Evolutionary conservation across 164 flowering plant species (phyloP).

Genomic region (Vitis amurensis): DNA sequence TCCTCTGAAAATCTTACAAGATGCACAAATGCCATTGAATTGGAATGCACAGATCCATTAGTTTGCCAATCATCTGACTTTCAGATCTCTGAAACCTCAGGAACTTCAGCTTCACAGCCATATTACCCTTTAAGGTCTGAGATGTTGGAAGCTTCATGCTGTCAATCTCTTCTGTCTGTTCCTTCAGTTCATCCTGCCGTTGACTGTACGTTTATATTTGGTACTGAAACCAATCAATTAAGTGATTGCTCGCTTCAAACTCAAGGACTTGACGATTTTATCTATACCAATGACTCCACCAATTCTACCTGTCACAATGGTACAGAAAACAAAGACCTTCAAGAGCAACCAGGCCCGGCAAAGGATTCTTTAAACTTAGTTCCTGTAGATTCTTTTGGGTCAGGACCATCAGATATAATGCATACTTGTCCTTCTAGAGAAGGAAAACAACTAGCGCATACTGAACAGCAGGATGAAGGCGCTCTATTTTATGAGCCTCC

Average conservation of each 20-base stretch:
- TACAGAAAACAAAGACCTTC: conserved; percentile 21
- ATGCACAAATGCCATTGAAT: conserved; percentile 23
- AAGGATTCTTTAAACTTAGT: conserved; percentile 35
- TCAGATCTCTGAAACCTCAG: conserved; percentile 24
- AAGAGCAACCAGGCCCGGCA: conserved; percentile 27
- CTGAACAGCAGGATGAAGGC: conserved; percentile 46
- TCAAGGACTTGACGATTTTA: conserved; percentile 43
- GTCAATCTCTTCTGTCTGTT: conserved; percentile 24
- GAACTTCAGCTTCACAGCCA: conserved; percentile 25
- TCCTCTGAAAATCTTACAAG: conserved; percentile 24
- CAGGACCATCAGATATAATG: conserved; percentile 21
- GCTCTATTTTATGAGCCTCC: conserved; percentile 88
- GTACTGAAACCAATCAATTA: conserved; percentile 24
- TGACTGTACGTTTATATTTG: conserved; percentile 21
- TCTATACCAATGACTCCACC: conserved; percentile 28
- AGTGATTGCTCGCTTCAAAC: conserved; percentile 20
- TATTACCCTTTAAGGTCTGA: conserved; percentile 30
- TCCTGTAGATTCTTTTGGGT: conserved; percentile 39
- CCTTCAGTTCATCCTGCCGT: conserved; percentile 23
- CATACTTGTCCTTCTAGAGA: conserved; percentile 24
- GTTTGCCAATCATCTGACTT: conserved; percentile 29
- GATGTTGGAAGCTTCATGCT: conserved; percentile 26
- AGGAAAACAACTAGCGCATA: conserved; percentile 19
- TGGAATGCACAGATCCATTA: conserved; percentile 27
- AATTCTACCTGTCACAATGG: conserved; percentile 34